Base-by-base conservation (phyloP, 2,329 filamentous ascomycete genomes). In the Xylariaceae sp. region DNA sequence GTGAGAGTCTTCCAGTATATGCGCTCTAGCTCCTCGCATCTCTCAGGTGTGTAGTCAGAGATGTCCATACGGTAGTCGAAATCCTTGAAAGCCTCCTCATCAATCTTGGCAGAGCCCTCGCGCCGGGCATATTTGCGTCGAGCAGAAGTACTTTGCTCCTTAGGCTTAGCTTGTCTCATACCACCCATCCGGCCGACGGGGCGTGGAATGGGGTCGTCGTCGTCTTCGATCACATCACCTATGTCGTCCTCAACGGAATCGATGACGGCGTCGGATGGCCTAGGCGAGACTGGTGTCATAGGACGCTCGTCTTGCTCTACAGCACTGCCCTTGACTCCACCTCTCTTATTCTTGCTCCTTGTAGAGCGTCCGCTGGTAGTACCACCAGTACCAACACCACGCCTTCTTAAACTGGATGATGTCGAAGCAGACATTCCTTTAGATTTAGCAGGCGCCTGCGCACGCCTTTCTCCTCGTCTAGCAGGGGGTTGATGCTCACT, bases 1-100 rank as follows among this genome's bases (percentile, higher is more conserved):
- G 93, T 97, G 61, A 99, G 82, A 1, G 92, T 96, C 76, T 96
- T 97, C 95, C 95, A 99, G 76, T 99, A 99, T 39, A 88, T 89
- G 50, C 91, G 89, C 75, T 99, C 95, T 5, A 99, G 82, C 71
- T 99, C 95, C 66, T 96, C 92, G 71, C 95, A 98, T 58, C 96
- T 85, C 73, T 98, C 94, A 0, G 89, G 83, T 0, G 92, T 96
- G 71, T 90, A 99, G 51, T 98, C 92, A 5, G 93, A 90, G 28
- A 92, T 84, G 64, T 94, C 87, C 75, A 97, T 89, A 45, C 86
- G 87, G 72, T 98, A 98, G 71, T 98, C 90, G 72, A 96, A 99
- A 64, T 89, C 85, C 68, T 90, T 88, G 77, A 97, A 99, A 0
- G 91, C 90, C 60, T 89, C 89, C 74, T 98, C 94, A 65, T 99